A percentile compares a stretch with the other conserved stretches of the same genome.
These are phyloP conservation scores for Chlamydomonas sp. DNA, from an alignment of 139 green algal species.

Conservation along the genomic window DNA sequence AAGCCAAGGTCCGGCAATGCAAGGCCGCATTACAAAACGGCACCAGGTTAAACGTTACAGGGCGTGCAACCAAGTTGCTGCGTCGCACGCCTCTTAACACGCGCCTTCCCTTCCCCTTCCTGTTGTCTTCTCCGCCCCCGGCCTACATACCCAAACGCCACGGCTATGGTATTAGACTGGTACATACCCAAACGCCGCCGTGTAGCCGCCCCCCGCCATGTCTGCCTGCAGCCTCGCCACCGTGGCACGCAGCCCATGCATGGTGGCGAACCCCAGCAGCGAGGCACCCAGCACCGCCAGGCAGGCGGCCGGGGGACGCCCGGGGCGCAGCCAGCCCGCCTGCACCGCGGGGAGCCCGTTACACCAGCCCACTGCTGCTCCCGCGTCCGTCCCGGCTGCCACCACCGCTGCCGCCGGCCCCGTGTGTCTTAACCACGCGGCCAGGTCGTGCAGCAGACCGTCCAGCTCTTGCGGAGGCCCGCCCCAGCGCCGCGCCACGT, in stretches of 20 bases:
- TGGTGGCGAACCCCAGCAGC: slow-evolving; percentile 23
- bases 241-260: background rate
- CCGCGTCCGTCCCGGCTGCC: background rate
- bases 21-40: no score
- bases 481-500: background rate
- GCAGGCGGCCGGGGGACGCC: background rate
- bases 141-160: no score
- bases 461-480: slow-evolving; percentile 9
- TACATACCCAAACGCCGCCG: slow-evolving; percentile 2
- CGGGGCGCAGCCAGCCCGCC: background rate
- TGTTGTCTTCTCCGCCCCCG: no score
- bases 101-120: no score
- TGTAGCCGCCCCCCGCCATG: slow-evolving; percentile 19
- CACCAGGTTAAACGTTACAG: no score
- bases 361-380: background rate
- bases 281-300: slow-evolving; percentile 16
- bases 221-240: background rate
- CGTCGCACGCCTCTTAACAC: no score
- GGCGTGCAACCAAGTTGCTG: no score
- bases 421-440: background rate
- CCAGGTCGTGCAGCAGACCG: slow-evolving; percentile 22
- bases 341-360: no score
- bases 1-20: no score
- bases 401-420: background rate
- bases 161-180: no score